Evolutionary conservation across 495 filamentous ascomycete species (phyloP).

Genomic region (Copromyces sp.): DNA sequence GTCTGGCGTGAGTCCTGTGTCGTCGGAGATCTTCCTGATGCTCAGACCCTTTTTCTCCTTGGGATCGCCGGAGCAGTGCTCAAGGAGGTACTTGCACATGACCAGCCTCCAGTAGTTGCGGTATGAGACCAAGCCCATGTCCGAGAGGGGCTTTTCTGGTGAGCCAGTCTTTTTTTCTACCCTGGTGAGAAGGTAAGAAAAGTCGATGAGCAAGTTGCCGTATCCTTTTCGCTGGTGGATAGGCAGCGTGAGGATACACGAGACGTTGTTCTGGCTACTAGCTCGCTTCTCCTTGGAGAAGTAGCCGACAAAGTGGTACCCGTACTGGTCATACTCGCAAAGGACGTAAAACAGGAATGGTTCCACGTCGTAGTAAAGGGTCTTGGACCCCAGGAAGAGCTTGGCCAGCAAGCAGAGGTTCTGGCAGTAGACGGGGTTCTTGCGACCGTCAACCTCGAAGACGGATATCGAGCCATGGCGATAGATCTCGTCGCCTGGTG

Average conservation of each 20-base stretch:
- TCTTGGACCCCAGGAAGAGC: slow-evolving; percentile 93
- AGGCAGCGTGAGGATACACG: slow-evolving; percentile 89
- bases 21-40: slow-evolving; percentile 72
- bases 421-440: slow-evolving; percentile 95
- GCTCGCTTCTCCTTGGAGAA: slow-evolving; percentile 99
- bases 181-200: slow-evolving; percentile 90
- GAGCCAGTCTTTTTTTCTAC: slow-evolving; percentile 92
- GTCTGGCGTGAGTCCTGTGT: slow-evolving; percentile 91
- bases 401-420: slow-evolving; percentile 95
- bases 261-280: slow-evolving; percentile 91
- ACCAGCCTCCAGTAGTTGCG: slow-evolving; percentile 92
- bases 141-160: slow-evolving; percentile 92
- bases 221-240: slow-evolving; percentile 97
- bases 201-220: slow-evolving; percentile 92
- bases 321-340: slow-evolving; percentile 86
- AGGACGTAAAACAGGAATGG: slow-evolving; percentile 98
- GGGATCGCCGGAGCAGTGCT: slow-evolving; percentile 26
- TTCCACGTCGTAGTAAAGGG: slow-evolving; percentile 96
- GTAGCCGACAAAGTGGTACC: slow-evolving; percentile 96
- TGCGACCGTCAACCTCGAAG: slow-evolving; percentile 94
- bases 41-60: slow-evolving; percentile 55
- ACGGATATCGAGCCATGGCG: slow-evolving; percentile 88
- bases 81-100: slow-evolving; percentile 65
- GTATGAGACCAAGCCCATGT: slow-evolving; percentile 95
- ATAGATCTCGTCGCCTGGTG: slow-evolving; percentile 95